Percentiles rank a stretch among this genome's conserved stretches.
These are phyloP conservation scores for Takakia lepidozioides DNA, from an alignment of 225 moss, liverwort and hornwort genomes.

Conservation along the genomic window DNA sequence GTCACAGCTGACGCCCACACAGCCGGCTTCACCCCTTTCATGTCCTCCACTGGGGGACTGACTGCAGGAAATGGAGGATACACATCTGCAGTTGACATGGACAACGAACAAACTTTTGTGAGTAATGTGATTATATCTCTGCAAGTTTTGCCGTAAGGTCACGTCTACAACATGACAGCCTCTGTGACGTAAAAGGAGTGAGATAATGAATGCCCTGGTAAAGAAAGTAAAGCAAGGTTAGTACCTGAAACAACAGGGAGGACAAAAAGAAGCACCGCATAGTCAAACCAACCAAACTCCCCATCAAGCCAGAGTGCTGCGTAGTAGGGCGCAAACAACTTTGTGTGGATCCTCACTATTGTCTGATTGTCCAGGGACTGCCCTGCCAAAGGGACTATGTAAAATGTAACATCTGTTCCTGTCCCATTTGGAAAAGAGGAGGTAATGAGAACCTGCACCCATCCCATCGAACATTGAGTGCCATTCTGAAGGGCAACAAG, in stretches of 20 bases:
- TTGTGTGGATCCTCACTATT: constrained; percentile 6
- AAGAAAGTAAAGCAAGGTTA: no score
- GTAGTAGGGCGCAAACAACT: constrained; percentile 10
- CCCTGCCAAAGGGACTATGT: constrained; percentile 7
- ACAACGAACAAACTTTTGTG: no score
- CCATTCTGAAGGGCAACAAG: no score
- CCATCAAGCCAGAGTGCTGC: constrained; percentile 19
- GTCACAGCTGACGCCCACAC: constrained; percentile 1
- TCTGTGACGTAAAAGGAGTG: no score
- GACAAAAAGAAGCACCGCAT: constrained; percentile 7
- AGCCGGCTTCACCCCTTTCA: neutral
- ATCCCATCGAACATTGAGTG: no score
- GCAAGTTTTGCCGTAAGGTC: no score
- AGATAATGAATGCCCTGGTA: no score
- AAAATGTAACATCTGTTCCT: constrained; percentile 13
- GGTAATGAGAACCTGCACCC: neutral
- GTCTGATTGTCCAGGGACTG: constrained; percentile 7
- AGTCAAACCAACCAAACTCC: constrained; percentile 17
- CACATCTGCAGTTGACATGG: neutral
- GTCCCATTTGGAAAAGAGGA: neutral
- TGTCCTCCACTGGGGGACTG: neutral
- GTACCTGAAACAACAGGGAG: constrained; percentile 19
- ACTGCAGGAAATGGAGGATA: neutral
- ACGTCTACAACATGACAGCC: neutral
- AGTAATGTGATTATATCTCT: no score